These are phyloP conservation scores for Epichloe aotearoae DNA, from an alignment of 2,329 filamentous ascomycete genomes.

Conservation along the genomic window DNA sequence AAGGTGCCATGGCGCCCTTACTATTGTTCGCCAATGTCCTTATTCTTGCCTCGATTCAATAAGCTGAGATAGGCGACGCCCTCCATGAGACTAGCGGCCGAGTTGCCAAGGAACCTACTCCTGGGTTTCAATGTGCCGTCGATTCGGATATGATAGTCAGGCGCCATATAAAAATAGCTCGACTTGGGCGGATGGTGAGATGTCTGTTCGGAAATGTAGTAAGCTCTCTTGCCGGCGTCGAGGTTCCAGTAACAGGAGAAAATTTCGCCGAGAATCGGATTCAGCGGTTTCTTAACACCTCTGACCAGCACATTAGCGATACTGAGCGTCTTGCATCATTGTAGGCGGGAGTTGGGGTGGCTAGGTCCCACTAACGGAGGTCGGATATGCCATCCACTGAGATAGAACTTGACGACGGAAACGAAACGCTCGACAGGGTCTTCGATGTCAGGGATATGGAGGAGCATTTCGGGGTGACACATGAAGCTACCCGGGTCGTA, in stretches of 20 bases:
- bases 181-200: conserved; percentile 98
- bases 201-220: conserved; percentile 95
- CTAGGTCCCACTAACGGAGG: conserved; percentile 56
- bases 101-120: conserved; percentile 93
- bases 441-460: conserved; percentile 75
- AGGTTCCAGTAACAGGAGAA: conserved; percentile 96
- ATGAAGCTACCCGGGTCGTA: conserved; percentile 61
- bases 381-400: conserved; percentile 98
- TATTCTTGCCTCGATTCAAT: conserved; percentile 59
- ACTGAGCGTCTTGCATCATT: background rate
- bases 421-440: conserved; percentile 85
- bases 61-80: conserved; percentile 79
- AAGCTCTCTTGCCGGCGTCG: conserved; percentile 68
- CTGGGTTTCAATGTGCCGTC: conserved; percentile 91
- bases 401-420: conserved; percentile 92
- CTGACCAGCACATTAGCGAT: conserved; percentile 28
- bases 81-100: conserved; percentile 96
- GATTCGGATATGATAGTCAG: conserved; percentile 84
- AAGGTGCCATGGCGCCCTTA: conserved; percentile 34
- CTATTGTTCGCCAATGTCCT: conserved; percentile 70
- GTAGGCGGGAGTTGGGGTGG: background rate
- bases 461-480: conserved; percentile 92
- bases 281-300: conserved; percentile 95
- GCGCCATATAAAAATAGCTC: conserved; percentile 97
- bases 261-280: conserved; percentile 88